Percentiles rank a stretch among this genome's conserved stretches.
Conservation (phyloP, 495 filamentous ascomycete genomes). For the Penicillium silybi region DNA sequence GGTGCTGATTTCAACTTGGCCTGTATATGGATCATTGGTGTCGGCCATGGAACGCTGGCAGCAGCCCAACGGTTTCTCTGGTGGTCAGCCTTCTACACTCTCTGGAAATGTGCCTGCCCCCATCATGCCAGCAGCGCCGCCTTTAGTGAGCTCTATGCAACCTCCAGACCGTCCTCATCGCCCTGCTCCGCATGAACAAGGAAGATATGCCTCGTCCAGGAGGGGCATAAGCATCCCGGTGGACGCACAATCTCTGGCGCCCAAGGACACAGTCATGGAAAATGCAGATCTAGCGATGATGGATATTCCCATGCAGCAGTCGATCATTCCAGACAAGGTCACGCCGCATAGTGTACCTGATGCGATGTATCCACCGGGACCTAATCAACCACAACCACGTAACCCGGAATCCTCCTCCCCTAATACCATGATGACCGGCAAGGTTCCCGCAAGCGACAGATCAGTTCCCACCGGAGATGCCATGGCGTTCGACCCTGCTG, state of each 20-base stretch:
- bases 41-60: slow-evolving; percentile 33
- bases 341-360: slow-evolving; percentile 28
- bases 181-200: slow-evolving; percentile 4
- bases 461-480: slow-evolving; percentile 16
- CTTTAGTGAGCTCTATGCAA: slow-evolving; percentile 5
- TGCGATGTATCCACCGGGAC: slow-evolving; percentile 17
- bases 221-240: slow-evolving; percentile 37
- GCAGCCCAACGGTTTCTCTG: slow-evolving; percentile 19
- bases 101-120: slow-evolving; percentile 1
- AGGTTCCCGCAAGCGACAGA: slow-evolving; percentile 12
- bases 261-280: slow-evolving; percentile 35
- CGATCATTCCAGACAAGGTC: slow-evolving; percentile 18
- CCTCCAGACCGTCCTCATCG: neutral
- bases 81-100: slow-evolving; percentile 7
- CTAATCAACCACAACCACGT: slow-evolving; percentile 25
- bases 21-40: slow-evolving; percentile 34
- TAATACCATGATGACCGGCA: slow-evolving; percentile 18
- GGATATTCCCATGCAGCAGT: slow-evolving; percentile 20
- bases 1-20: slow-evolving; percentile 31
- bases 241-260: slow-evolving; percentile 35
- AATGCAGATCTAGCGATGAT: slow-evolving; percentile 28
- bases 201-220: slow-evolving; percentile 31
- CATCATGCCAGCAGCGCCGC: neutral
- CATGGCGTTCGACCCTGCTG: slow-evolving; percentile 11
- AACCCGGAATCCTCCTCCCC: slow-evolving; percentile 31